Base-by-base conservation (phyloP, 2,329 filamentous ascomycete genomes). In the Shiraia sp. region DNA sequence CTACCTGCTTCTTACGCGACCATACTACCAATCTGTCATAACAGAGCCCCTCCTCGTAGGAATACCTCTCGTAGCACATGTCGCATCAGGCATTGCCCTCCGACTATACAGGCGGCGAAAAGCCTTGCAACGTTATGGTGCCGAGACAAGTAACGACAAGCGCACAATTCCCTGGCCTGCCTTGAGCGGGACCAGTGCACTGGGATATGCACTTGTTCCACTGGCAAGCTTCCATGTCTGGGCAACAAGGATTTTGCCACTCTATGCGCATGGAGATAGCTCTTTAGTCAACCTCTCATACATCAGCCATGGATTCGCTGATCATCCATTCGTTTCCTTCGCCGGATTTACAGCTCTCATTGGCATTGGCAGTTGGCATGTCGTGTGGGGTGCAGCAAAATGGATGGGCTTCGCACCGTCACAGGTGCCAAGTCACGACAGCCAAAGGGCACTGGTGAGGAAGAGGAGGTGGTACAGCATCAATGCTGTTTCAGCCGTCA, bases 1-100 rank as follows among this genome's bases (percentile, higher is more conserved):
- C 35, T 95, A 90, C 70, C 83, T 97, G 34, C 85, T 97, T 51
- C 88, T 96, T 68, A 91, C 90, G 19, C 83, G 92, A 47, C 91
- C 95, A 34, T 84, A 93, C 68, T 97, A 97, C 75, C 92, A 96
- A 70, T 91, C 89, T 15, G 42, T 58, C 1, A 79, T 86, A 2
- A 74, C 88, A 12, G 91, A 96, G 65, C 88, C 90, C 3, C 73
- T 95, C 14, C 78, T 97, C 47, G 81, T 97, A 46, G 83, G 79
- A 30, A 69, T 90, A 2, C 90, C 92, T 2, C 75, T 95, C 15
- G 67, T 84, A 43, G 80, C 85, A 2, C 92, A 97, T 67, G 76
- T 96, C 30, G 76, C 80, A 10, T 87, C 89, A 0, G 91, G 92
- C 25, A 65, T 96, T 5, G 83, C 82, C 0, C 74, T 96, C 31